These are phyloP conservation scores for Pythium aphanidermatum DNA, from an alignment of 352 stramenopile genomes.

Conservation along the genomic window DNA sequence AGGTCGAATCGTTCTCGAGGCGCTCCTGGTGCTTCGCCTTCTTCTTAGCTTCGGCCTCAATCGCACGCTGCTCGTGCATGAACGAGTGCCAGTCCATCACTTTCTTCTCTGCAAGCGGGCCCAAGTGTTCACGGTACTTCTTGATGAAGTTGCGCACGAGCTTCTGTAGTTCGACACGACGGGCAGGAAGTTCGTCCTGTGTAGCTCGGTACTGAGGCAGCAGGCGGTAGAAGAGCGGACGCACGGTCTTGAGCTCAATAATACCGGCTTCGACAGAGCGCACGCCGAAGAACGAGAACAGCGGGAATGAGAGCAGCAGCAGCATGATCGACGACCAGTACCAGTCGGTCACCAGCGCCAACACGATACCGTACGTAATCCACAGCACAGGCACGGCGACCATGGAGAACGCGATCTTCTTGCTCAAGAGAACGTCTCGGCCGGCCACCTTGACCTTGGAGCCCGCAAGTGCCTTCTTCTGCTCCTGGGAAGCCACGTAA, in stretches of 20 bases:
- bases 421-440: constrained; percentile 87
- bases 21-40: constrained; percentile 9
- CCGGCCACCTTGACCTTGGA: constrained; percentile 91
- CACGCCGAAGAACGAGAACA: constrained; percentile 87
- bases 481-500: constrained; percentile 61
- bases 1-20: background rate
- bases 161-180: constrained; percentile 62
- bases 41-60: constrained; percentile 27
- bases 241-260: constrained; percentile 84
- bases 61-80: constrained; percentile 63
- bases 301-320: constrained; percentile 71
- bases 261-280: constrained; percentile 83
- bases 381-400: constrained; percentile 86
- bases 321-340: constrained; percentile 82
- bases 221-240: constrained; percentile 75
- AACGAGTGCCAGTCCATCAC: constrained; percentile 82
- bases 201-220: constrained; percentile 71
- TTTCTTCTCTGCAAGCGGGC: constrained; percentile 58
- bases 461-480: constrained; percentile 77
- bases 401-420: constrained; percentile 93
- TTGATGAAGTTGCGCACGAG: constrained; percentile 73
- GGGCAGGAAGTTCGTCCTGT: constrained; percentile 68
- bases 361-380: constrained; percentile 80
- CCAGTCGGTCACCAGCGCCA: constrained; percentile 78
- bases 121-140: constrained; percentile 56